Evolutionary conservation across 495 filamentous ascomycete species (phyloP).

Genomic region (Oidiodendron maius): DNA sequence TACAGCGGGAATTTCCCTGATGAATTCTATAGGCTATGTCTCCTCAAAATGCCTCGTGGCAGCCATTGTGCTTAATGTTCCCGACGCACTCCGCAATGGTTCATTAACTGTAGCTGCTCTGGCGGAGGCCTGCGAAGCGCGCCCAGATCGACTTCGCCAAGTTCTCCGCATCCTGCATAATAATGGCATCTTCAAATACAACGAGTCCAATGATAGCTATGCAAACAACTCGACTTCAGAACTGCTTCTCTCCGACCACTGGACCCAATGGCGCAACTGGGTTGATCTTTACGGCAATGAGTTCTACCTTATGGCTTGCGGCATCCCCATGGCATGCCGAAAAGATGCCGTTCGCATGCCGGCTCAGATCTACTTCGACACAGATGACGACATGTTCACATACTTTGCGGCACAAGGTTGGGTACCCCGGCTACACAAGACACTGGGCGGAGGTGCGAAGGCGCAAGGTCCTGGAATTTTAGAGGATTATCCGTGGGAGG

Average conservation of each 20-base stretch:
- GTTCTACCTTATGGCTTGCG: constrained; percentile 30
- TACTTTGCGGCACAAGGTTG: constrained; percentile 26
- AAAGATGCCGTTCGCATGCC: constrained; percentile 8
- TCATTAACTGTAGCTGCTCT: constrained; percentile 1
- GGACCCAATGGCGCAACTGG: constrained; percentile 32
- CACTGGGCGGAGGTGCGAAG: constrained; percentile 25
- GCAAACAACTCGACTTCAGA: constrained; percentile 21
- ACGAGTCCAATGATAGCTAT: constrained; percentile 4
- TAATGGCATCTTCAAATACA: constrained; percentile 25
- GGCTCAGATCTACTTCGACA: constrained; percentile 28
- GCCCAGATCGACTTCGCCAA: constrained; percentile 17
- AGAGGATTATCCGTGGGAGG: too few species aligned
- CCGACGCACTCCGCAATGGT: constrained; percentile 14
- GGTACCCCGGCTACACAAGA: constrained; percentile 24
- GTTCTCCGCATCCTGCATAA: constrained; percentile 11
- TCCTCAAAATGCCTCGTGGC: constrained; percentile 16
- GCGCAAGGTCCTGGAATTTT: constrained; percentile 29
- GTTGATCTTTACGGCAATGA: constrained; percentile 27
- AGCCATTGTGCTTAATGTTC: constrained; percentile 15
- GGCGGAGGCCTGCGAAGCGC: constrained; percentile 8
- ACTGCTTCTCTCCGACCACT: constrained; percentile 22
- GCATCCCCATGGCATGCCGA: constrained; percentile 18
- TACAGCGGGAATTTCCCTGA: too few species aligned
- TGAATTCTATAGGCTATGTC: too few species aligned
- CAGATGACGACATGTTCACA: constrained; percentile 27